Evolutionary conservation across 805 yeast species (phyloP).

Genomic region (Ogataea corticis): DNA sequence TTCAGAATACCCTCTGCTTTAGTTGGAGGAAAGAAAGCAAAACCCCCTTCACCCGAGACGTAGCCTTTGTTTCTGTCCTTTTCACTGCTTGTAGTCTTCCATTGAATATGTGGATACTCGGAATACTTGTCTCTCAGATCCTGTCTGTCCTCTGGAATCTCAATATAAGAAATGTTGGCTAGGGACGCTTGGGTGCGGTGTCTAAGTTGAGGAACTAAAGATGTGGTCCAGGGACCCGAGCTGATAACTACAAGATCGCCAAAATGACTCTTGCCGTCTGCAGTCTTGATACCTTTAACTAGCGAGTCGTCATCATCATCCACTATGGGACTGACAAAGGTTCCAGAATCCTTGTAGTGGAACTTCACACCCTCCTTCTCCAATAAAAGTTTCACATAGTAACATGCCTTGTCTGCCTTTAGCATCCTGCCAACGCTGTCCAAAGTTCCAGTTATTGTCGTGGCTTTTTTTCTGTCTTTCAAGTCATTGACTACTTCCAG

Average conservation of each 20-base stretch:
- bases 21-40: constrained; percentile 21
- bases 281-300: no score
- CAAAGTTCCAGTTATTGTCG: constrained; percentile 15
- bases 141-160: constrained; percentile 25
- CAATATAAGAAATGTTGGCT: constrained; percentile 21
- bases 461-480: constrained; percentile 10
- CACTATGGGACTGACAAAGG: constrained; percentile 11
- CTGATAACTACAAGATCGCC: no score
- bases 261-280: no score
- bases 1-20: constrained; percentile 18
- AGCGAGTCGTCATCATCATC: background rate
- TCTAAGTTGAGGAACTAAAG: no score
- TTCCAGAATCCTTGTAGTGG: constrained; percentile 19
- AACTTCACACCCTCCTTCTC: constrained; percentile 23
- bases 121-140: constrained; percentile 27
- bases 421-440: constrained; percentile 23
- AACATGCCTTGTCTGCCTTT: constrained; percentile 22
- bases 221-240: no score
- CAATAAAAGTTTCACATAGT: constrained; percentile 15
- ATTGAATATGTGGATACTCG: constrained; percentile 20
- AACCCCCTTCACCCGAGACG: constrained; percentile 17
- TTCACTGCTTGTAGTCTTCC: constrained; percentile 19
- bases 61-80: constrained; percentile 13
- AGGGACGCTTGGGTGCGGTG: constrained; percentile 21
- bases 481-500: constrained; percentile 19